These are phyloP conservation scores for Gymnopilus junonius DNA, from an alignment of 768 basidiomycete species.

Conservation along the genomic window DNA sequence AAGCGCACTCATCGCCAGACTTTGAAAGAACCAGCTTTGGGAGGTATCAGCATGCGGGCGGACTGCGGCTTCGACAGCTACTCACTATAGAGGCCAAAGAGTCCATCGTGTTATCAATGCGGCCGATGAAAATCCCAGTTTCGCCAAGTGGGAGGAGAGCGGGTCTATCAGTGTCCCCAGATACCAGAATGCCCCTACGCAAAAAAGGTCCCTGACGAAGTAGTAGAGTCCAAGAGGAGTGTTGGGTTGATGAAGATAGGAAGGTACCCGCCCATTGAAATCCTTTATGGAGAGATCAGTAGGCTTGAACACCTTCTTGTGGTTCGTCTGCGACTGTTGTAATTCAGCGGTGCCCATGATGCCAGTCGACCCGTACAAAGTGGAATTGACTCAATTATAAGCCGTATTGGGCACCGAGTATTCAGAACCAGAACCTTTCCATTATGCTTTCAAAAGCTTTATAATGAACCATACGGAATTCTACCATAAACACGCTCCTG, in stretches of 20 bases:
- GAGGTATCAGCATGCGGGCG: background rate
- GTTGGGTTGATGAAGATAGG: background rate
- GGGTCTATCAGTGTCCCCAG: background rate
- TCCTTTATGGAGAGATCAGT: background rate
- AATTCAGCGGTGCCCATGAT: no score
- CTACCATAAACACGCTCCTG: no score
- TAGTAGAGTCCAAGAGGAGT: background rate
- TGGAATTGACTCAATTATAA: no score
- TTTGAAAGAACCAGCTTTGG: slow-evolving; percentile 1
- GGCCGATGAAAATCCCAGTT: background rate
- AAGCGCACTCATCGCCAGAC: background rate
- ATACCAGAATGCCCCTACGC: background rate
- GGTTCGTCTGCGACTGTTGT: no score
- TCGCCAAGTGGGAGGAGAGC: background rate
- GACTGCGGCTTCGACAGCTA: background rate
- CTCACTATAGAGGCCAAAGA: background rate
- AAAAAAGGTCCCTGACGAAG: background rate
- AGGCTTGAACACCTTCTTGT: background rate
- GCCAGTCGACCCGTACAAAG: no score
- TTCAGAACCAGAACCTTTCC: no score
- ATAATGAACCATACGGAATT: no score
- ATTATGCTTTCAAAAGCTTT: no score
- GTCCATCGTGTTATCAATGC: background rate
- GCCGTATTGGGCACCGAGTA: no score
- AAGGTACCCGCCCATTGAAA: background rate